phyloP scores from a whole-genome alignment of 2,329 filamentous ascomycete genomes.

The Verticillium alfalfae region DNA sequence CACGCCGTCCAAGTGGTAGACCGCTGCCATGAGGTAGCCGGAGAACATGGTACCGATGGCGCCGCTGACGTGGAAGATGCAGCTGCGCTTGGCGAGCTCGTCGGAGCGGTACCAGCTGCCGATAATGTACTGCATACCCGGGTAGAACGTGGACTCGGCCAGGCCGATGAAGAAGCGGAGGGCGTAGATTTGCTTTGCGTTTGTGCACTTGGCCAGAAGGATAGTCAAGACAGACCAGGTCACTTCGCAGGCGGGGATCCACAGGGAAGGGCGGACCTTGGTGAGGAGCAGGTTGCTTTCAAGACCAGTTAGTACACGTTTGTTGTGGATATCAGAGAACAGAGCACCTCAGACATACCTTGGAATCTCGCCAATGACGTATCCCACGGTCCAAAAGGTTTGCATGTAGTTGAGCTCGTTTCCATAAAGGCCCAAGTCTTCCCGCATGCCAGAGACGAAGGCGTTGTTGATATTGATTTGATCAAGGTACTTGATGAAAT shows the following conservation, averaged over 20 bases:
- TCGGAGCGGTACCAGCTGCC: conserved; percentile 22
- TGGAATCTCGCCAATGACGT: conserved; percentile 19
- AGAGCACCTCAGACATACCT: conserved; percentile 2
- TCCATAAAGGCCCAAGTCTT: conserved; percentile 17
- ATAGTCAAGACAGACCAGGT: conserved; percentile 26
- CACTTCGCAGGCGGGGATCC: conserved; percentile 21
- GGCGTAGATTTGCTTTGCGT: conserved; percentile 23
- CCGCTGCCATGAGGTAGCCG: conserved; percentile 28
- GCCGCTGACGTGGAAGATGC: conserved; percentile 18
- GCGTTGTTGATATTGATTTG: conserved; percentile 28
- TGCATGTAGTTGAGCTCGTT: conserved; percentile 21
- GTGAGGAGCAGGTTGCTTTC: conserved; percentile 25
- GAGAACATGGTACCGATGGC: conserved; percentile 18
- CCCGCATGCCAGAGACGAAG: conserved; percentile 20
- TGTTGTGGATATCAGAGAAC: no score
- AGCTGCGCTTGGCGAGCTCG: conserved; percentile 21
- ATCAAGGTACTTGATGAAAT: conserved; percentile 21
- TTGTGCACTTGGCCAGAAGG: conserved; percentile 23
- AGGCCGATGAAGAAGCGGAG: conserved; percentile 24
- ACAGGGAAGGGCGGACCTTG: conserved; percentile 20
- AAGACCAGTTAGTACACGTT: not conserved
- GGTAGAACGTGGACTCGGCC: conserved; percentile 18
- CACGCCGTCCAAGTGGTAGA: conserved; percentile 26
- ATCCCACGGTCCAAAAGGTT: conserved; percentile 18
- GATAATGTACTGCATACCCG: conserved; percentile 17